Evolutionary conservation across 2,329 filamentous ascomycete genomes (phyloP).

Genomic region (Zalaria sp.): DNA sequence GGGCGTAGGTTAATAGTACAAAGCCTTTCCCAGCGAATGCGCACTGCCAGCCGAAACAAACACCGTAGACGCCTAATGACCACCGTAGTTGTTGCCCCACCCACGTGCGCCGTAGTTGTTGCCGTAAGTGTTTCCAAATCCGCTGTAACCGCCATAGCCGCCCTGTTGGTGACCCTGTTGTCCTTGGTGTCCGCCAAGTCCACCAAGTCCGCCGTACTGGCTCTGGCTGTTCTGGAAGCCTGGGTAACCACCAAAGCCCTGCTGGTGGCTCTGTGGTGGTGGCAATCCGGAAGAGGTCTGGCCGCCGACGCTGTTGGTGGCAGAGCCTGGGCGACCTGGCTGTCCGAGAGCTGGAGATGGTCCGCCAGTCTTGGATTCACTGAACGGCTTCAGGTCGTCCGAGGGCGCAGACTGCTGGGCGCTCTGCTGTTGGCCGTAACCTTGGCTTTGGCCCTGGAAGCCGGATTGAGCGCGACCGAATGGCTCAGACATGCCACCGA

Average conservation of each 20-base stretch:
- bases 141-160: slow-evolving; percentile 23
- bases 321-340: slow-evolving; percentile 48
- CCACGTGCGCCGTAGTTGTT: slow-evolving; percentile 14
- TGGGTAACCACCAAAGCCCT: slow-evolving; percentile 42
- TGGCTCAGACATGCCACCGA: slow-evolving; percentile 40
- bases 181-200: slow-evolving; percentile 33
- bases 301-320: slow-evolving; percentile 42
- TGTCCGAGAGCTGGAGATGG: slow-evolving; percentile 47
- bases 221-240: slow-evolving; percentile 32
- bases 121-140: slow-evolving; percentile 20
- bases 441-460: slow-evolving; percentile 37
- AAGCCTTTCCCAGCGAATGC: not conserved
- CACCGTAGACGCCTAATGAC: slow-evolving; percentile 4
- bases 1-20: not conserved
- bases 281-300: slow-evolving; percentile 32
- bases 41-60: not conserved
- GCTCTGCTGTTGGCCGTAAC: slow-evolving; percentile 35
- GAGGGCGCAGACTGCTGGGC: slow-evolving; percentile 28
- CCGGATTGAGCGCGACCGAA: slow-evolving; percentile 45
- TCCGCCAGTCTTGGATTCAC: slow-evolving; percentile 39
- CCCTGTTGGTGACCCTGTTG: slow-evolving; percentile 30
- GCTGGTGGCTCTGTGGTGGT: slow-evolving; percentile 42
- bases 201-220: slow-evolving; percentile 36
- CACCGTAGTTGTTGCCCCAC: slow-evolving; percentile 19
- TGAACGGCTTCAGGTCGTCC: slow-evolving; percentile 37